phyloP scores from a whole-genome alignment of 495 filamentous ascomycete species.

The Daldinia decipiens region DNA sequence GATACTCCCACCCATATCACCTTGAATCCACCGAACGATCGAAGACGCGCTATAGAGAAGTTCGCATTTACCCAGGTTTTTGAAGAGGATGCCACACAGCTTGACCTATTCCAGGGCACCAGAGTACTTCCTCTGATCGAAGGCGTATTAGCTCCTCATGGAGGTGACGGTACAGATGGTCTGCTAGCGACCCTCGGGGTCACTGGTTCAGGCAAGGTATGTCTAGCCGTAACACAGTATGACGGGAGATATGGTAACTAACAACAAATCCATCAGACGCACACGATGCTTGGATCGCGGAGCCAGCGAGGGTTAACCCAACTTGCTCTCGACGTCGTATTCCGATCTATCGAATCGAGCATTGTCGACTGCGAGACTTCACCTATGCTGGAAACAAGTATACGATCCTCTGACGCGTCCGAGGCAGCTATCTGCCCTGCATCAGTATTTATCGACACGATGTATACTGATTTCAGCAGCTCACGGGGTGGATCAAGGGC shows the following conservation, averaged over 20 bases:
- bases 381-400: constrained; percentile 72
- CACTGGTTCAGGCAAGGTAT: constrained; percentile 94
- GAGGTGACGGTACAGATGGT: constrained; percentile 85
- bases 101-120: constrained; percentile 87
- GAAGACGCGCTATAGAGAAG: constrained; percentile 87
- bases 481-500: constrained; percentile 74
- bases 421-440: constrained; percentile 86
- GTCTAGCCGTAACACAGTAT: neutral
- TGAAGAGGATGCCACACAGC: constrained; percentile 82
- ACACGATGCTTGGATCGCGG: constrained; percentile 94
- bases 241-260: neutral
- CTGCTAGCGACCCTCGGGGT: constrained; percentile 92
- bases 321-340: constrained; percentile 88
- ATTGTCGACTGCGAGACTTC: constrained; percentile 70
- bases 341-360: constrained; percentile 75
- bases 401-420: constrained; percentile 79
- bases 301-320: constrained; percentile 90
- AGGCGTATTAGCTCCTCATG: constrained; percentile 73
- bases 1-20: constrained; percentile 81
- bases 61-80: constrained; percentile 96
- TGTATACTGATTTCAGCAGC: constrained; percentile 72
- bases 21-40: constrained; percentile 82
- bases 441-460: constrained; percentile 78
- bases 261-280: constrained; percentile 67
- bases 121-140: constrained; percentile 79